Percentiles rank a stretch among this genome's conserved stretches.
Evolutionary conservation across 441 rosid species (phyloP).

Genomic region (Codiaeum variegatum): DNA sequence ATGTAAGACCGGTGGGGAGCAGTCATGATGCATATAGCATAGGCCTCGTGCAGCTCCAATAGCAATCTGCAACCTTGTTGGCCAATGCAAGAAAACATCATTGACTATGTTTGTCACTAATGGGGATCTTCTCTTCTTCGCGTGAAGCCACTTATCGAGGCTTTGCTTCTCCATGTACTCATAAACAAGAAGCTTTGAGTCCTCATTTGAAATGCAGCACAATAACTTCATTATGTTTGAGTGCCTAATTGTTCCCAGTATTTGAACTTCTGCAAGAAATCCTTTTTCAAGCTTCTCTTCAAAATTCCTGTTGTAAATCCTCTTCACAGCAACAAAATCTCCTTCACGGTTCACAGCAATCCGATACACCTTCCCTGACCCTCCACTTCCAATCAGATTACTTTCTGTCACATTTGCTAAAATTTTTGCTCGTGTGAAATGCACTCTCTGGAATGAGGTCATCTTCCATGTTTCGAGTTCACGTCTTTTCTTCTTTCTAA

Average conservation of each 20-base stretch:
- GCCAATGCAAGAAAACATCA: conserved; percentile 44
- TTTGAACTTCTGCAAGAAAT: conserved; percentile 70
- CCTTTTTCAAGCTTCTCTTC: conserved; percentile 65
- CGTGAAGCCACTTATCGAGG: conserved; percentile 80
- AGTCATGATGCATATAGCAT: conserved; percentile 84
- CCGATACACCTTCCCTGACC: conserved; percentile 80
- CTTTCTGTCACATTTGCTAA: conserved; percentile 57
- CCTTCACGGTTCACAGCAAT: conserved; percentile 35
- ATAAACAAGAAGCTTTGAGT: conserved; percentile 81
- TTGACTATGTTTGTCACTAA: conserved; percentile 20
- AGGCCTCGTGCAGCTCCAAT: conserved; percentile 80
- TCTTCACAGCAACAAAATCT: conserved; percentile 78
- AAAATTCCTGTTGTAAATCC: conserved; percentile 42
- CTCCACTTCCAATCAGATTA: conserved; percentile 80
- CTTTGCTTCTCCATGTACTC: conserved; percentile 86
- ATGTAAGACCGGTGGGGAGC: conserved; percentile 67
- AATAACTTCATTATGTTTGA: conserved; percentile 71
- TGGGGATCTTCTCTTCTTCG: conserved; percentile 32
- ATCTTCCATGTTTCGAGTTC: conserved; percentile 63
- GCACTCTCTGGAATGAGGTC: conserved; percentile 68
- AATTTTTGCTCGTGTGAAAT: conserved; percentile 55
- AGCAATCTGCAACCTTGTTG: conserved; percentile 69
- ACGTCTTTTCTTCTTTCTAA: conserved; percentile 33
- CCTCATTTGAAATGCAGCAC: conserved; percentile 80
- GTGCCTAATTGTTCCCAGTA: conserved; percentile 70